Conservation (phyloP, 768 basidiomycete species). For the Tremella fuciformis region DNA sequence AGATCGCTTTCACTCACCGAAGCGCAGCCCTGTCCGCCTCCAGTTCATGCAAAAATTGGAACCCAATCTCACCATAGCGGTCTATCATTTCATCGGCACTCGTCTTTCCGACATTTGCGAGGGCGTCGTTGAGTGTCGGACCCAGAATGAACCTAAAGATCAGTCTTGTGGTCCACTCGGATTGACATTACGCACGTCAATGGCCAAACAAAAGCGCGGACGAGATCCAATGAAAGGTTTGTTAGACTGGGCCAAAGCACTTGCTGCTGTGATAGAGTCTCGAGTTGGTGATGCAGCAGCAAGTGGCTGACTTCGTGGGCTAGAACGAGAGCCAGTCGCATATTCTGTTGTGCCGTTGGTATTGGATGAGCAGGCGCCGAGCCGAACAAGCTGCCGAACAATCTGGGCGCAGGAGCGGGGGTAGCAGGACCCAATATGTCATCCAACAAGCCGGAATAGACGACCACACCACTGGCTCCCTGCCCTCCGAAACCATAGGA, state of each 20-base stretch:
- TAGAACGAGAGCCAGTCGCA: constrained; percentile 82
- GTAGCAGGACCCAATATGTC: constrained; percentile 61
- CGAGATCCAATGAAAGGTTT: constrained; percentile 71
- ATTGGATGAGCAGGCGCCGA: constrained; percentile 46
- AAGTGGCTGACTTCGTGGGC: constrained; percentile 94
- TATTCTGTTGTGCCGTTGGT: constrained; percentile 77
- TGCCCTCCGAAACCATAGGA: constrained; percentile 87
- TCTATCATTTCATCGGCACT: constrained; percentile 57
- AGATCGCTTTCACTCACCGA: constrained; percentile 56
- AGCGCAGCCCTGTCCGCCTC: constrained; percentile 90
- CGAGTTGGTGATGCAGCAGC: constrained; percentile 82
- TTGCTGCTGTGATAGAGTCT: constrained; percentile 79
- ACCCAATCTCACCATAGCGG: constrained; percentile 65
- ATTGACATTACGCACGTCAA: constrained; percentile 65
- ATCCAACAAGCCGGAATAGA: constrained; percentile 90
- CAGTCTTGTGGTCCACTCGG: constrained; percentile 26
- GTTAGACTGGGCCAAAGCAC: constrained; percentile 77
- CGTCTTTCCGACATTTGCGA: constrained; percentile 74
- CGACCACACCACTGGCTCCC: constrained; percentile 86
- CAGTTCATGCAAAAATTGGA: constrained; percentile 76
- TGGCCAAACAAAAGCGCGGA: constrained; percentile 78
- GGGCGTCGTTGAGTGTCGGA: constrained; percentile 91
- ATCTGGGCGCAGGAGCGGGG: not conserved
- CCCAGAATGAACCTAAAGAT: constrained; percentile 59
- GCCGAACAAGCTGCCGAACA: constrained; percentile 36